Conservation (phyloP, 2,329 filamentous ascomycete species). For the Penicillium polonicum region DNA sequence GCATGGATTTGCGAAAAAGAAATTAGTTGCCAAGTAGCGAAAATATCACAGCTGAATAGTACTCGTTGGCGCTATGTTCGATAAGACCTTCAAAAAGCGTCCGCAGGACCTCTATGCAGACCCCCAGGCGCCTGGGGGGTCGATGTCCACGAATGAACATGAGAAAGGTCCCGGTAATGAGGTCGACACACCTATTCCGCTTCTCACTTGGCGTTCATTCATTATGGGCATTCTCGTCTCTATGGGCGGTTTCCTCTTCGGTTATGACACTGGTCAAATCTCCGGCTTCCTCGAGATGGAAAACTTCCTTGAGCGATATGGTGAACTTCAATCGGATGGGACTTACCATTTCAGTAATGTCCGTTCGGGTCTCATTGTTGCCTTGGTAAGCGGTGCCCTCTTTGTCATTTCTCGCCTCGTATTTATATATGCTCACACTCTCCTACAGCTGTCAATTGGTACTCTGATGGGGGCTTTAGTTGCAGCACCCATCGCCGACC, state of each 20-base stretch:
- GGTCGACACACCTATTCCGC: slow-evolving; percentile 29
- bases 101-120: slow-evolving; percentile 14
- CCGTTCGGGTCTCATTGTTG: slow-evolving; percentile 45
- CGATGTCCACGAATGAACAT: slow-evolving; percentile 18
- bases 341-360: slow-evolving; percentile 42
- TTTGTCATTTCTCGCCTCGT: not conserved
- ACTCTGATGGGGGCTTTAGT: slow-evolving; percentile 45
- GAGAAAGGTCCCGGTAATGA: slow-evolving; percentile 21
- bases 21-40: not conserved
- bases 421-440: not conserved
- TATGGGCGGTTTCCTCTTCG: slow-evolving; percentile 47
- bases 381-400: slow-evolving; percentile 30
- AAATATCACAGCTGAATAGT: not conserved
- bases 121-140: slow-evolving; percentile 15
- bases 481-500: slow-evolving; percentile 44
- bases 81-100: slow-evolving; percentile 18
- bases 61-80: slow-evolving; percentile 14
- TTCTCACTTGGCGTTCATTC: slow-evolving; percentile 35
- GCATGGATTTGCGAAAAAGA: not conserved
- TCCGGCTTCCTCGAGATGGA: slow-evolving; percentile 45
- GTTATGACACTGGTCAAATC: slow-evolving; percentile 47
- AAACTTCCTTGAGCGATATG: slow-evolving; percentile 42
- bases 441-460: slow-evolving; percentile 41
- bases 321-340: slow-evolving; percentile 30
- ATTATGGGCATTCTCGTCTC: slow-evolving; percentile 43